Base-by-base conservation (phyloP, 257 asterid genomes). In the Forsythia suspensa region DNA sequence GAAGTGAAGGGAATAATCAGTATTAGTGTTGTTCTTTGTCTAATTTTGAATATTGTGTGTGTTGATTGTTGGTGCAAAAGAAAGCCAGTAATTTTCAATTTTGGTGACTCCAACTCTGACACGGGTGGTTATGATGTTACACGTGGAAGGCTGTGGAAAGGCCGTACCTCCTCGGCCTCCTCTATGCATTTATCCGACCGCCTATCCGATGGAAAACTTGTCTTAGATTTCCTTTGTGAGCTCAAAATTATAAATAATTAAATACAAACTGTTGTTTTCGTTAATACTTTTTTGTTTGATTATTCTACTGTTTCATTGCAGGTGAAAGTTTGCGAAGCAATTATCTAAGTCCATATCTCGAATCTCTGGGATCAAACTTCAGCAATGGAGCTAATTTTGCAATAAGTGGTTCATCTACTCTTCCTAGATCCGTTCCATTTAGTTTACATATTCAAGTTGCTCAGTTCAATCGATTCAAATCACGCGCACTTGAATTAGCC, bases 71-170 rank as follows among this genome's bases (percentile, higher is more conserved):
- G 4, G 6, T 78, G 88, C 82, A 65, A 12, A 3, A 74, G 61
- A 68, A 75, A 65, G 12, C 77, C 90, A 1, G 80, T 85, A 39
- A 80, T 89, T 12, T 85, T 89, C 80, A 89, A 89, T 81, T 89
- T 87, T 13, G 90, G 90, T 16, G 93, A 89, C 84, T 89, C 93
- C 0, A 89, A 89, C 48, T 89, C 90, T 3, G 92, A 89, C 55
- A 87, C 87, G 4, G 90, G 92, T 4, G 92, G 92, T 18, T 74
- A 48, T 24, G 51, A 81, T 46, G 89, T 85, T 75, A 88, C 80
- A 1, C 80, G 70, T 34, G 92, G 92, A 4, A 70, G 13, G 85
- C 38, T 5, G 42, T 70, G 16, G 86, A 80, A 10, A 69, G 52
- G 39, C 92, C 90, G 36, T 82, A 85, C 13, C 88, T 82, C n/a